These are phyloP conservation scores for Sporormia fimetaria DNA, from an alignment of 495 filamentous ascomycete species.

Conservation along the genomic window DNA sequence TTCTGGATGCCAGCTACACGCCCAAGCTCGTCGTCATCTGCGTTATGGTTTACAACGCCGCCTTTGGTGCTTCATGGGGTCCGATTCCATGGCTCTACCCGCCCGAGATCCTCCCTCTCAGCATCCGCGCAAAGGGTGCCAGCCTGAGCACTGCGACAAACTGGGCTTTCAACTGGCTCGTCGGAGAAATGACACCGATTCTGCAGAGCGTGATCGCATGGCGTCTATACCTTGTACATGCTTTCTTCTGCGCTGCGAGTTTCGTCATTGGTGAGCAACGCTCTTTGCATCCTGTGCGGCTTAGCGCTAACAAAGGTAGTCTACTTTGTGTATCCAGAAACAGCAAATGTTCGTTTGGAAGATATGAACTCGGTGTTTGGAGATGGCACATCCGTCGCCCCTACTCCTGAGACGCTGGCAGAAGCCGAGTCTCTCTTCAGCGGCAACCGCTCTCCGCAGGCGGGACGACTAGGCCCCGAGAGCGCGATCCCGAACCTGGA, in stretches of 20 bases:
- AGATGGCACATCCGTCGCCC: constrained; percentile 70
- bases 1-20: constrained; percentile 65
- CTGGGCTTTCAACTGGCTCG: constrained; percentile 98
- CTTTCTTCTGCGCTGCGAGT: constrained; percentile 92
- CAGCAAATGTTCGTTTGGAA: constrained; percentile 84
- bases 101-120: constrained; percentile 90
- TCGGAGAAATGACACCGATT: constrained; percentile 87
- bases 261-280: constrained; percentile 81
- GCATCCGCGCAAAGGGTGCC: constrained; percentile 94
- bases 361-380: constrained; percentile 92
- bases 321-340: constrained; percentile 95
- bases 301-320: constrained; percentile 42
- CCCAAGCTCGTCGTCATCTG: constrained; percentile 79
- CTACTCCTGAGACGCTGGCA: constrained; percentile 53
- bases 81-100: constrained; percentile 98
- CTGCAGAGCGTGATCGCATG: constrained; percentile 83
- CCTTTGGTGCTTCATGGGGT: constrained; percentile 98
- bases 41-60: constrained; percentile 97
- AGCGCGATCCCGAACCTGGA: constrained; percentile 61
- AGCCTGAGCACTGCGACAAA: constrained; percentile 93
- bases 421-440: constrained; percentile 68
- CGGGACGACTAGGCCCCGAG: constrained; percentile 43
- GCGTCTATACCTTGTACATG: constrained; percentile 88
- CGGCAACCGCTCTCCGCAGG: constrained; percentile 54
- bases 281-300: background rate